These are phyloP conservation scores for Taphrina populina DNA, from an alignment of 1,139 yeast genomes.

Conservation along the genomic window DNA sequence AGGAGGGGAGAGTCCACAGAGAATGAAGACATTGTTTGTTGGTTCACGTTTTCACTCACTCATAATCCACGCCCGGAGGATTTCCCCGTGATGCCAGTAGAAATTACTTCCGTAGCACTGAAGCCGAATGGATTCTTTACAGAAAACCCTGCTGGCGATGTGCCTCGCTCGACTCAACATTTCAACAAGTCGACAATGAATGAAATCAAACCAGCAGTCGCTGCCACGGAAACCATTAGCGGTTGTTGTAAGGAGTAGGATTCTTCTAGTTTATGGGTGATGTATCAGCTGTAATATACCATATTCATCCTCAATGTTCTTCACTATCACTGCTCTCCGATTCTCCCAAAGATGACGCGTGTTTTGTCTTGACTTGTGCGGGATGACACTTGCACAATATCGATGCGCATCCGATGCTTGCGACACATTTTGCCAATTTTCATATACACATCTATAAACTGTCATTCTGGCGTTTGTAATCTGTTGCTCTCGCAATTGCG, in stretches of 20 bases:
- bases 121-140: conserved; percentile 25
- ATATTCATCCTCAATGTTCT: too few relatives aligned
- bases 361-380: too few relatives aligned
- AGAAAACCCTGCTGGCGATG: conserved; percentile 22
- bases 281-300: too few relatives aligned
- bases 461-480: too few relatives aligned
- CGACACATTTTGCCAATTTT: too few relatives aligned
- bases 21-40: conserved; percentile 66
- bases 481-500: too few relatives aligned
- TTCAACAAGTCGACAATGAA: conserved; percentile 21
- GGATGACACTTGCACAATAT: too few relatives aligned
- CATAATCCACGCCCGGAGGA: conserved; percentile 88
- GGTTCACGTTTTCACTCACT: conserved; percentile 80
- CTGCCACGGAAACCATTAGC: background rate
- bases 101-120: conserved; percentile 11
- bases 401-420: too few relatives aligned
- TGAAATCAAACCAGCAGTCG: background rate
- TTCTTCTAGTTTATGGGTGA: too few relatives aligned
- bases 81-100: conserved; percentile 68
- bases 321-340: too few relatives aligned
- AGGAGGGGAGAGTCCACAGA: conserved; percentile 52
- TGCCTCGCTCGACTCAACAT: conserved; percentile 15
- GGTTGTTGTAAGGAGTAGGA: background rate
- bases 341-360: too few relatives aligned
- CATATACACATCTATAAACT: too few relatives aligned